A percentile compares a stretch with the other conserved stretches of the same genome.
Conservation (phyloP, 1,139 yeast species). For the Magnusiomyces sp. region DNA sequence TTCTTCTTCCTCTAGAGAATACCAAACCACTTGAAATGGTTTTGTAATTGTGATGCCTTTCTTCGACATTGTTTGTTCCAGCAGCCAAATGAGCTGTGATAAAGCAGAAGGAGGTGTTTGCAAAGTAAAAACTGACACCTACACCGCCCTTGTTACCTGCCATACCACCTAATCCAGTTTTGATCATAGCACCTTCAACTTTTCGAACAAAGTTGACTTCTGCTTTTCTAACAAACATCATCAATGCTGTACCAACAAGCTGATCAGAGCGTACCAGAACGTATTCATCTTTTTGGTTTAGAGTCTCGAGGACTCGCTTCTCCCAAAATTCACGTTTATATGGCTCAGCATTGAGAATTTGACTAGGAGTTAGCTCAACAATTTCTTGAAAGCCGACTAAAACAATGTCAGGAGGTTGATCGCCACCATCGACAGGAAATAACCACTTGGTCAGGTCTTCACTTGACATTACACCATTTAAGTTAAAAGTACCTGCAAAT, state of each 20-base stretch:
- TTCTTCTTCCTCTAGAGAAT: slow-evolving; percentile 60
- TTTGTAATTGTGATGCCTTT: slow-evolving; percentile 80
- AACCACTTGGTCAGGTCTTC: slow-evolving; percentile 70
- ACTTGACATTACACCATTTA: slow-evolving; percentile 58
- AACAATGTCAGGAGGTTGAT: slow-evolving; percentile 53
- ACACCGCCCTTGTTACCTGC: slow-evolving; percentile 91
- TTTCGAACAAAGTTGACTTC: slow-evolving; percentile 58
- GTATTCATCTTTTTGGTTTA: slow-evolving; percentile 51
- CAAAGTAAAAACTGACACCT: slow-evolving; percentile 70
- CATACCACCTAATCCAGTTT: slow-evolving; percentile 88
- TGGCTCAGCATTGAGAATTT: slow-evolving; percentile 75
- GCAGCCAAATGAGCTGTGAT: slow-evolving; percentile 95
- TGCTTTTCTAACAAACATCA: slow-evolving; percentile 59
- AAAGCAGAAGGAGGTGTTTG: slow-evolving; percentile 70
- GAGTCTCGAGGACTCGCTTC: slow-evolving; percentile 46
- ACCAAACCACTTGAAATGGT: slow-evolving; percentile 70
- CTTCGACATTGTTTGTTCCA: slow-evolving; percentile 74
- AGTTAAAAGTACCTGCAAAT: slow-evolving; percentile 81
- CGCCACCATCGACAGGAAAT: slow-evolving; percentile 46
- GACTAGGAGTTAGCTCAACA: slow-evolving; percentile 84
- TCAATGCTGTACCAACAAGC: slow-evolving; percentile 81
- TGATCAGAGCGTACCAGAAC: slow-evolving; percentile 77
- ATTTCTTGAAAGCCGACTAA: slow-evolving; percentile 87
- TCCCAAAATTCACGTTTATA: slow-evolving; percentile 76
- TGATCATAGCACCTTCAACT: slow-evolving; percentile 71